Percentiles rank a stretch among this genome's conserved stretches.
phyloP scores from a whole-genome alignment of 2,329 filamentous ascomycete genomes.

The Sporothrix sp. region DNA sequence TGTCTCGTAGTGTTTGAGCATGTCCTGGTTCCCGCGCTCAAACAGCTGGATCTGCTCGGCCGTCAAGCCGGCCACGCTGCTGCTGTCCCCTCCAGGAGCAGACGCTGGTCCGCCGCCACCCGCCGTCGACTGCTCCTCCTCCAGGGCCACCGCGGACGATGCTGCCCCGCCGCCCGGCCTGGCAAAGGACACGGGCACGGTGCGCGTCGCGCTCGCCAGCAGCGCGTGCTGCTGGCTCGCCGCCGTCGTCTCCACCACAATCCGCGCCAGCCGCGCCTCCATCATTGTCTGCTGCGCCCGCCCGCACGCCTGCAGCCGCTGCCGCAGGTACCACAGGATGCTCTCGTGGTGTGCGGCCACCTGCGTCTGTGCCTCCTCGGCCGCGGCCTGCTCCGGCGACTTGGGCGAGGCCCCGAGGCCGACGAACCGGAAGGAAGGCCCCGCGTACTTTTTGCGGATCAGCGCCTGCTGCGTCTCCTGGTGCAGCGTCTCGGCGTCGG shows the following conservation, averaged over 20 bases:
- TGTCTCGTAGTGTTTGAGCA: slow-evolving; percentile 88
- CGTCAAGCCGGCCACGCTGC: slow-evolving; percentile 47
- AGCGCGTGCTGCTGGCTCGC: neutral
- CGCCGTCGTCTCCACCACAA: slow-evolving; percentile 62
- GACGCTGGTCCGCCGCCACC: neutral
- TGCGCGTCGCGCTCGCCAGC: neutral
- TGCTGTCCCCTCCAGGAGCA: neutral
- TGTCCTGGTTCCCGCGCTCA: slow-evolving; percentile 82
- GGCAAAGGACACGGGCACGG: neutral
- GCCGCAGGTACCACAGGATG: slow-evolving; percentile 72
- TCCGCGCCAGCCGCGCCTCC: slow-evolving; percentile 73
- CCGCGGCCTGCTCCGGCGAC: slow-evolving; percentile 56
- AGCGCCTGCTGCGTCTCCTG: slow-evolving; percentile 64
- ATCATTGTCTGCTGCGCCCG: slow-evolving; percentile 84
- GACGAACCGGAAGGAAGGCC: slow-evolving; percentile 25
- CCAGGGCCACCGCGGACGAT: neutral
- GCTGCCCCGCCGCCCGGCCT: neutral
- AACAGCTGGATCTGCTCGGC: slow-evolving; percentile 87
- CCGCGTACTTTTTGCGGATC: slow-evolving; percentile 51
- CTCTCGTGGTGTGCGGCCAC: slow-evolving; percentile 66
- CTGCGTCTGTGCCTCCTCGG: slow-evolving; percentile 60
- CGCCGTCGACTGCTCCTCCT: neutral
- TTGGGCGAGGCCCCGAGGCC: slow-evolving; percentile 33
- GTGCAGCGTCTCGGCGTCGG: slow-evolving; percentile 72
- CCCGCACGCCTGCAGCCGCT: slow-evolving; percentile 65